Base-by-base conservation (phyloP, 371 early-diverging fungal species). In the Mucor ambiguus region DNA sequence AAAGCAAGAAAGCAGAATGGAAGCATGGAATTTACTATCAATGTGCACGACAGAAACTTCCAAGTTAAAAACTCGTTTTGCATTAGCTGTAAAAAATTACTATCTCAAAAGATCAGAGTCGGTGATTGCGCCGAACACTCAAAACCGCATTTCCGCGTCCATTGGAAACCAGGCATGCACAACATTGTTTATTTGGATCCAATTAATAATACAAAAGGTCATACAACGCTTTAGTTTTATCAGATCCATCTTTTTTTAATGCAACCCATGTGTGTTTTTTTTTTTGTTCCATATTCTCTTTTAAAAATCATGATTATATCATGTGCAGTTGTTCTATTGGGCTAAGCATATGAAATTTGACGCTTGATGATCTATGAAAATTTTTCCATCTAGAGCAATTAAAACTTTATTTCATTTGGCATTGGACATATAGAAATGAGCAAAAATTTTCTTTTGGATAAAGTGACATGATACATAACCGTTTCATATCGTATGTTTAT, bases 91-190 rank as follows among this genome's bases (percentile, higher is more conserved):
- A 41, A 8, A 2, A 46, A 48, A 9, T 1, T 43, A n/a, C 1
- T 46, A 46, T 3, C 2, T 22, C 2, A 18, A 4, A 18, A 22
- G 20, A 48, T 46, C n/a, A 22, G 5, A 2, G 28, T 52, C 52
- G 52, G 52, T 52, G 52, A 52, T 52, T 28, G 52, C 52, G 52
- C 52, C 52, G 52, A 52, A 28, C 28, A 52, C 28, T 18, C 52
- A 28, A 46, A 46, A 14, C 52, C 52, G 52, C 52, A 52, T 52
- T 52, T 52, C 52, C 52, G 52, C 52, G 52, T 52, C 7, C 46
- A 46, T 22, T n/a, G 46, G 9, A 46, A 41, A 35, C 37, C 41
- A 41, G 18, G 41, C 41, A 41, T 41, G 41, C 22, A 46, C 46
- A 20, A 6, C 22, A 33, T 46, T 46, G 46, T 46, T 46, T 46